Evolutionary conservation across 257 asterid species (phyloP), one percentile per base, ranked within the genome.

Genomic region (Jacaranda copaia): DNA sequence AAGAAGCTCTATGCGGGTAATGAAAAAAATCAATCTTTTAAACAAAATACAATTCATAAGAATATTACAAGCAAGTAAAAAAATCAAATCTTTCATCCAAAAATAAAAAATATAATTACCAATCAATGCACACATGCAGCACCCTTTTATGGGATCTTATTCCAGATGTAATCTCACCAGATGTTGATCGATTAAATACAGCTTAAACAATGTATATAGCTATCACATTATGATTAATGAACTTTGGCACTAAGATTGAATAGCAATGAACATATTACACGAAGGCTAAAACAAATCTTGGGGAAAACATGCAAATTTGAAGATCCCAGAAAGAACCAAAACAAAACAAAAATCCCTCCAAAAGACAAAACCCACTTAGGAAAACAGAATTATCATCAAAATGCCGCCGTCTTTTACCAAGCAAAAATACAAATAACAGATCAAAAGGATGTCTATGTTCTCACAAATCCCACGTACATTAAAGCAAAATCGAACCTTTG

Each of bases 401-500:
- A 38, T 66, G 13, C 53, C 14, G 36, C 11, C 58, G 9, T 36
- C 70, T 60, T 45, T 68, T 18, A 16, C 45, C 45, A 68, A 35
- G 14, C 35, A 51, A 2, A 51, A 39, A 14, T 39, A 8, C 57
- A 7, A 11, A 19, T 0, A 12, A 40, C 14, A 35, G 8, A 68
- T 53, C 40, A 43, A 25, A 6, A 9, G 49, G 56, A 60, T 38
- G 14, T 48, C 40, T 59, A 45, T 18, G 25, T 68, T 9, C 4
- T 12, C 52, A 36, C 18, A 40, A 72, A 64, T 43, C 35, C 13
- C 46, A 16, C 32, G 35, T 7, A 55, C 2, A 15, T 5, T 6
- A 39, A 56, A 46, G 19, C 10, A 74, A 61, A 49, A 66, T 57
- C 77, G 56, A 75, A 83, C 84, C 84, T 79, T 83, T 14, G 70